Evolutionary conservation across 2,329 filamentous ascomycete genomes (phyloP).

Genomic region (Grosmannia huntii): DNA sequence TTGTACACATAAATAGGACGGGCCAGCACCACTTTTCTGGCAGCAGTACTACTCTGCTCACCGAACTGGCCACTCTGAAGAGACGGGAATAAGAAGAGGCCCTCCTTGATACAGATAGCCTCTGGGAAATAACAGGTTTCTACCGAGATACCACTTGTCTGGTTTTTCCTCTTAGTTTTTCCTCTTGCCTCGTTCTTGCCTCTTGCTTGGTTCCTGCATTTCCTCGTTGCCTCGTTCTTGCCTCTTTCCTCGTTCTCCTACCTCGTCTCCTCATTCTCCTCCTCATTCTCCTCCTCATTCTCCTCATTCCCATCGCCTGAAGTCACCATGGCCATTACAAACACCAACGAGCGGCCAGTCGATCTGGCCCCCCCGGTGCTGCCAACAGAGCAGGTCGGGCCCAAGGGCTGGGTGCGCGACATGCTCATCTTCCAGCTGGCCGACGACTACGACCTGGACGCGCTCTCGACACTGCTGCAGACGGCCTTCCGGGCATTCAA

Average conservation of each 20-base stretch:
- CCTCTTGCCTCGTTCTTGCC: too few species aligned
- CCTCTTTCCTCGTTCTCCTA: too few species aligned
- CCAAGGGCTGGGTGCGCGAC: constrained; percentile 1
- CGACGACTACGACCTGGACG: background rate
- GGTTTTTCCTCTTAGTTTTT: too few species aligned
- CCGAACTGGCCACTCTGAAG: background rate
- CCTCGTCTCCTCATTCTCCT: too few species aligned
- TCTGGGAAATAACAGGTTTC: too few species aligned
- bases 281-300: background rate
- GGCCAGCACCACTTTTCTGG: background rate
- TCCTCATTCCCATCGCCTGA: too few species aligned
- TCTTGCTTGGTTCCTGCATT: too few species aligned
- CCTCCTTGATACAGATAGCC: too few species aligned
- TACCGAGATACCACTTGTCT: too few species aligned
- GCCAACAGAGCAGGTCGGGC: constrained; percentile 1
- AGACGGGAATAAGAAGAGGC: background rate
- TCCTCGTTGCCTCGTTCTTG: too few species aligned
- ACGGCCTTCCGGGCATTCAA: background rate
- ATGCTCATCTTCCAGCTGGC: constrained; percentile 1
- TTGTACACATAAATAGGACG: background rate
- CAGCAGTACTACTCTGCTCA: background rate
- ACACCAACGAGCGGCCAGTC: background rate
- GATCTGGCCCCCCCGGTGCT: background rate
- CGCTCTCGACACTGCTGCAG: background rate
- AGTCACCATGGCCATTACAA: background rate